phyloP scores from a whole-genome alignment of 345 rosid species.

The Populus simonii region DNA sequence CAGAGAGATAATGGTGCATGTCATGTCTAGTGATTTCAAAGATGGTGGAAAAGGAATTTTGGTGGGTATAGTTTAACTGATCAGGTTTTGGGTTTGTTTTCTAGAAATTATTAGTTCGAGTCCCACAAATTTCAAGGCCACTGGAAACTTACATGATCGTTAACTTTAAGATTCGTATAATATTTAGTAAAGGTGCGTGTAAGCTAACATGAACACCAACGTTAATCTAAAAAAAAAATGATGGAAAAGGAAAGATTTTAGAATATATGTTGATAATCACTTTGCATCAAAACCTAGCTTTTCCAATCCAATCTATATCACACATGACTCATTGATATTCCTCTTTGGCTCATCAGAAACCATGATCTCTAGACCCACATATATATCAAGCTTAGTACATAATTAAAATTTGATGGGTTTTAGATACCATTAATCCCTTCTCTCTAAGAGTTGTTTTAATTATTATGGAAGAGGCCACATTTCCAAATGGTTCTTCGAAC shows the following conservation, averaged over 20 bases:
- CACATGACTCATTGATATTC: constrained; percentile 24
- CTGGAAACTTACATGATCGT: fast-evolving
- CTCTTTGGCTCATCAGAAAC: constrained; percentile 21
- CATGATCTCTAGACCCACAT: constrained; percentile 31
- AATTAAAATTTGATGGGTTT: neutral
- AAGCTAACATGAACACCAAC: fast-evolving
- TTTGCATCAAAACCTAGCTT: constrained; percentile 20
- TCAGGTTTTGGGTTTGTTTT: no score
- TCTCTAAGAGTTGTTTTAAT: neutral
- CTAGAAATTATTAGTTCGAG: no score
- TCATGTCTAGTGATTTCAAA: constrained; percentile 3
- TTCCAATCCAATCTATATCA: constrained; percentile 18
- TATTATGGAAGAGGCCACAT: neutral
- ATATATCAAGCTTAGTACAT: constrained; percentile 14
- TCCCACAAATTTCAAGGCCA: fast-evolving
- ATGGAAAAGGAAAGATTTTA: constrained; percentile 6
- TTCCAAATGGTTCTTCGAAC: neutral
- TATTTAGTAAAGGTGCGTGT: fast-evolving
- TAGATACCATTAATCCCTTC: constrained; percentile 38
- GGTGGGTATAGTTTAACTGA: no score
- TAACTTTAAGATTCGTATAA: no score
- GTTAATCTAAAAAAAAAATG: no score
- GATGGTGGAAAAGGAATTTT: neutral
- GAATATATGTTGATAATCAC: constrained; percentile 26
- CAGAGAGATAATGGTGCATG: neutral